These are phyloP conservation scores for Heracleum sosnowskyi DNA, from an alignment of 129 eudicot species.

Conservation along the genomic window DNA sequence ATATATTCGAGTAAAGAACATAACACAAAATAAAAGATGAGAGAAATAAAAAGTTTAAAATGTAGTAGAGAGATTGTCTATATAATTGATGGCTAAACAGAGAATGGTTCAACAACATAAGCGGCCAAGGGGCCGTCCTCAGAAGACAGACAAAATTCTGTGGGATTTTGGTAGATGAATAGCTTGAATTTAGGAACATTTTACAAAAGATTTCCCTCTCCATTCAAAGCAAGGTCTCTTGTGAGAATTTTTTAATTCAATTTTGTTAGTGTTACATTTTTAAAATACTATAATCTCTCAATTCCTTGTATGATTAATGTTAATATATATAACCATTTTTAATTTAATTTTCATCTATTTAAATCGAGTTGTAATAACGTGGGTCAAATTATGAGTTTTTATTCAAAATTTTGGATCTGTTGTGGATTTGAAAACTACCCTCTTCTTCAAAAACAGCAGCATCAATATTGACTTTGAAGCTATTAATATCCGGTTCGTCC, in stretches of 20 bases:
- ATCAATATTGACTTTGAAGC: too few species aligned
- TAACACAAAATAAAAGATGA: not conserved
- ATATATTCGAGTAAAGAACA: not conserved
- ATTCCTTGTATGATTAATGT: too few species aligned
- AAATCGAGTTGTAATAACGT: too few species aligned
- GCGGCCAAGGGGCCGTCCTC: not conserved
- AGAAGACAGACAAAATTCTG: not conserved
- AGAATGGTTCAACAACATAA: constrained; percentile 1
- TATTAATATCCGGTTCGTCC: too few species aligned
- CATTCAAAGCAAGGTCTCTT: not conserved
- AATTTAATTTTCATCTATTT: too few species aligned
- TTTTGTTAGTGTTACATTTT: not conserved
- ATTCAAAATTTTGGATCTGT: too few species aligned
- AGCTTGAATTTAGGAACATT: not conserved
- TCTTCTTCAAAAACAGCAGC: too few species aligned
- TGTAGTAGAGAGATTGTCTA: not conserved
- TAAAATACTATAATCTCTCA: too few species aligned
- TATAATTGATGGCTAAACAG: constrained; percentile 5
- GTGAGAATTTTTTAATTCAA: not conserved
- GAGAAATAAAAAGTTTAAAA: not conserved
- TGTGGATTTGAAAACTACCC: too few species aligned
- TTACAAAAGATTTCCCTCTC: not conserved
- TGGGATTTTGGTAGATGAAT: not conserved
- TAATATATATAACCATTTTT: too few species aligned
- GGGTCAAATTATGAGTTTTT: too few species aligned